Base-by-base conservation (phyloP, 1,139 yeast species). In the Pichia sp. region DNA sequence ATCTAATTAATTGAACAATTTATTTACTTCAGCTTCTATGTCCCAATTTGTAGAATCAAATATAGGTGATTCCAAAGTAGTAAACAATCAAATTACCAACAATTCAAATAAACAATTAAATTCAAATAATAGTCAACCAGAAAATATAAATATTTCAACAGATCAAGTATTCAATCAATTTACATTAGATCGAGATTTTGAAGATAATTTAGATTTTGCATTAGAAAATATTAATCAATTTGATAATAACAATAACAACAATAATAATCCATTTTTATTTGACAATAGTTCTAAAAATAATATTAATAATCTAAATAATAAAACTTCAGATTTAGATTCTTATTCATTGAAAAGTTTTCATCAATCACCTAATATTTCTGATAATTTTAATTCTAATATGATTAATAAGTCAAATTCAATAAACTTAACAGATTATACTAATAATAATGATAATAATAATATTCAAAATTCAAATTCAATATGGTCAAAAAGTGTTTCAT, bases 131-230 rank as follows among this genome's bases (percentile, higher is more conserved):
- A 16, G 9, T 29, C n/a, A 38, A 16, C 16, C 20, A 8, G 33
- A 39, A 35, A 33, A 41, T 5, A 35, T 40, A 45, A 43, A 57
- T 28, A 22, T 57, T 57, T 42, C 10, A 3, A 20, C 42, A 43
- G 45, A 57, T 23, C 61, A 52, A 36, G 59, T 62, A 43, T 49
- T 59, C 35, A 61, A 55, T 38, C 60, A 59, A 30, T 39, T 47
- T 32, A 52, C 51, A 33, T 49, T 61, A 28, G 64, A 62, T 49
- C 49, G 52, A 35, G 60, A 59, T 44, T 62, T 62, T 48, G 64
- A 61, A 47, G 55, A 61, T 43, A 58, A 61, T 20, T 51, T 62
- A 45, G 60, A 60, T 51, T 58, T 60, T 35, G 66, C 66, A 1
- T 46, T 61, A 36, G 57, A 55, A 36, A 58, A 55, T 42, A 58